Conservation (phyloP, 148 eudicot species). For the Rhododendron kiyosumense region DNA sequence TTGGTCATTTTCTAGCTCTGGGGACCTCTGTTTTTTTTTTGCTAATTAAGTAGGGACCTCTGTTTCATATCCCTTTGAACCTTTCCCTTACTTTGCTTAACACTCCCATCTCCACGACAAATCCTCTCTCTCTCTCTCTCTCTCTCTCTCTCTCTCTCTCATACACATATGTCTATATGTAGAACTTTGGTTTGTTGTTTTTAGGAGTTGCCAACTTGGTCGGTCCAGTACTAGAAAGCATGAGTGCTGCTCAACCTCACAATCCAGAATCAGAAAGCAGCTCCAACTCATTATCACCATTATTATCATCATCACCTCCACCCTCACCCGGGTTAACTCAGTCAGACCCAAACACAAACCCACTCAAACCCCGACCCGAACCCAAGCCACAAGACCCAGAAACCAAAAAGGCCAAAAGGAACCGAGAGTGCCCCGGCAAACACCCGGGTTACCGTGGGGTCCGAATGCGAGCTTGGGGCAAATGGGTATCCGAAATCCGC, state of each 20-base stretch:
- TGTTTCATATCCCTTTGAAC: no score
- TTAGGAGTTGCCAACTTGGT: no score
- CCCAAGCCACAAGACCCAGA: background rate
- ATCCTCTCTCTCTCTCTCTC: no score
- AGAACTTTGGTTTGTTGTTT: no score
- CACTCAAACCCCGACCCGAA: background rate
- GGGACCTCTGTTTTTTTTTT: no score
- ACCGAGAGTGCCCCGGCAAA: constrained; percentile 9
- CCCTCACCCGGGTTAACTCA: constrained; percentile 6
- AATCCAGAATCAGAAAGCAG: constrained; percentile 9
- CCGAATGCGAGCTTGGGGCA: constrained; percentile 76
- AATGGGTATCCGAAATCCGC: constrained; percentile 91
- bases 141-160: no score
- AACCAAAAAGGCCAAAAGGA: constrained; percentile 18
- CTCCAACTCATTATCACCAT: constrained; percentile 8
- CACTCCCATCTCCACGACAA: no score
- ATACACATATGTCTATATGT: no score
- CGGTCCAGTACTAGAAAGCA: background rate
- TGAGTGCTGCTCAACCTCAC: background rate
- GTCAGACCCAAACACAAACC: background rate
- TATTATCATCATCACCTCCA: background rate
- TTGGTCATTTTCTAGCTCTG: no score
- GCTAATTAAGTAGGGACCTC: no score
- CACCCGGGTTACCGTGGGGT: constrained; percentile 76
- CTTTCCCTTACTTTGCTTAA: no score